phyloP scores from a whole-genome alignment of 768 basidiomycete species.

The Pholiota molesta region DNA sequence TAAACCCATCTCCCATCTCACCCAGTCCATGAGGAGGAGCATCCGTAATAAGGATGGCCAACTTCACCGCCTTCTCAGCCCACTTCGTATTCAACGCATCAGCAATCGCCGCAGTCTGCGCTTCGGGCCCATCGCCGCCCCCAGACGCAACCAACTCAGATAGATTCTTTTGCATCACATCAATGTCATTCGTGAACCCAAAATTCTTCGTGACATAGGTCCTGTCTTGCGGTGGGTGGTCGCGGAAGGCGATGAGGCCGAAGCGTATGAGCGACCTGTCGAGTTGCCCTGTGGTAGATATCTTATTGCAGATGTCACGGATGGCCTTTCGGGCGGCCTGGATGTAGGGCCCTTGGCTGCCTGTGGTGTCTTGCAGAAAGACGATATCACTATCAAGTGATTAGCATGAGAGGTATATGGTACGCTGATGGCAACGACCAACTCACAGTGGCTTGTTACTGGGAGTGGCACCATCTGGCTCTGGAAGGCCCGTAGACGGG shows the following conservation, averaged over 20 bases:
- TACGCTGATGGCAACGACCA: background rate
- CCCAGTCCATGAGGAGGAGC: conserved; percentile 64
- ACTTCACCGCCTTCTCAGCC: conserved; percentile 51
- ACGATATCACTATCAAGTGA: conserved; percentile 41
- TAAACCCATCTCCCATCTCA: conserved; percentile 50
- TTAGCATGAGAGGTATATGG: background rate
- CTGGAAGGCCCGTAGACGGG: background rate
- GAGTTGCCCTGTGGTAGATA: conserved; percentile 50
- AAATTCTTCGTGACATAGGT: conserved; percentile 53
- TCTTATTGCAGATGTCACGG: conserved; percentile 51
- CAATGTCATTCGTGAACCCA: conserved; percentile 53
- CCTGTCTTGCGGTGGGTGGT: conserved; percentile 59
- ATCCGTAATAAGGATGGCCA: conserved; percentile 59
- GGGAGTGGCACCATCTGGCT: background rate
- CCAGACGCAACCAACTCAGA: conserved; percentile 43
- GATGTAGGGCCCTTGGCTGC: conserved; percentile 44
- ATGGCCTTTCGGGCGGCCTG: conserved; percentile 51
- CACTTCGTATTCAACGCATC: conserved; percentile 51
- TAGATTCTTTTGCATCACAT: conserved; percentile 44
- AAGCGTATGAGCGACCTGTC: conserved; percentile 47
- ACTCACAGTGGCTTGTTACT: conserved; percentile 18
- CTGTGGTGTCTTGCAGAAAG: conserved; percentile 56
- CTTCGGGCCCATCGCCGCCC: conserved; percentile 60
- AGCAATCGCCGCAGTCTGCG: conserved; percentile 55
- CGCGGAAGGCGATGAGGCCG: conserved; percentile 57